Evolutionary conservation across 75 land plant genomes (phyloP).

Genomic region (Picea sitchensis): DNA sequence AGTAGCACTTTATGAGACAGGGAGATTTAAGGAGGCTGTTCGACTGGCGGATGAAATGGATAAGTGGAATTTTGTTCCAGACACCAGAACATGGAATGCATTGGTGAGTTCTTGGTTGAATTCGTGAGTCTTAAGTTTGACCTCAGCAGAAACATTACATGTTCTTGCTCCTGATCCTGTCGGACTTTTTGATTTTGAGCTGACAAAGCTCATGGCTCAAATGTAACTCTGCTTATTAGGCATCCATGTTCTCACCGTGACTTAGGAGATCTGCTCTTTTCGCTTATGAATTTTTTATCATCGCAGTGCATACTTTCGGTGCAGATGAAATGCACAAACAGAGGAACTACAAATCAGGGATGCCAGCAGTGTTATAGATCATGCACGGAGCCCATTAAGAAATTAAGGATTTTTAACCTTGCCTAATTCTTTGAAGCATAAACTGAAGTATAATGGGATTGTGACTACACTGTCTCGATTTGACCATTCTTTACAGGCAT

Average conservation of each 20-base stretch:
- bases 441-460: no score
- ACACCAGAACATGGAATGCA: not conserved
- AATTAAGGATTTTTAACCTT: no score
- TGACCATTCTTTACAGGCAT: no score
- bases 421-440: no score
- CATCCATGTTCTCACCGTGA: not conserved
- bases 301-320: no score
- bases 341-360: no score
- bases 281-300: no score
- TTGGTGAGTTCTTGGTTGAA: constrained; percentile 7
- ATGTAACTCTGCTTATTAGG: not conserved
- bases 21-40: constrained; percentile 8
- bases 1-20: not conserved
- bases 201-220: not conserved
- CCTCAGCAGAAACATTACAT: not conserved
- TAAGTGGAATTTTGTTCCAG: constrained; percentile 6
- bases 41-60: constrained; percentile 2
- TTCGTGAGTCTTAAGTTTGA: not conserved
- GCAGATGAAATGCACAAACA: no score
- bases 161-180: not conserved
- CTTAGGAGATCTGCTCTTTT: not conserved
- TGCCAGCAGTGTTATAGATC: no score
- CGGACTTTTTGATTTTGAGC: not conserved
- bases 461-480: no score
- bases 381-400: no score